Evolutionary conservation across 805 yeast genomes (phyloP).

Genomic region (Nakazawaea wyomingensis): DNA sequence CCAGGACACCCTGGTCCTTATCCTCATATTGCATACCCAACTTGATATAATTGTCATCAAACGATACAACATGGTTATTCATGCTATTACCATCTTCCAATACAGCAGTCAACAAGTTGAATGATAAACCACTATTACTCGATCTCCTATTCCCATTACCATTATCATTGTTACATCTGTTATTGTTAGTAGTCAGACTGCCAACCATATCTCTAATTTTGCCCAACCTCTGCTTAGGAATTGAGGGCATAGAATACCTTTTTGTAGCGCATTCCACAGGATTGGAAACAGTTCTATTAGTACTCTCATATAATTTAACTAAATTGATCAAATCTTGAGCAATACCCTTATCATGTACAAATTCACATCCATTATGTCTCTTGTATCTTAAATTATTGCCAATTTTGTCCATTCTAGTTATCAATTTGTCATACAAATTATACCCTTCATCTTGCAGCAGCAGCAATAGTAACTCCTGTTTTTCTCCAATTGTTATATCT

Average conservation of each 20-base stretch:
- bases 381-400: slow-evolving; percentile 1
- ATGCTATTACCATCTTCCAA: slow-evolving; percentile 2
- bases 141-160: background rate
- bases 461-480: background rate
- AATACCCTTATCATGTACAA: background rate
- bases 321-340: slow-evolving; percentile 5
- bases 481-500: background rate
- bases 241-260: slow-evolving; percentile 5
- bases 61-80: background rate
- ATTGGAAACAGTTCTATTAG: slow-evolving; percentile 1
- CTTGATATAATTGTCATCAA: slow-evolving; percentile 5
- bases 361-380: background rate
- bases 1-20: too few species aligned
- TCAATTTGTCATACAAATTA: slow-evolving; percentile 5
- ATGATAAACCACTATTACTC: slow-evolving; percentile 4
- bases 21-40: background rate
- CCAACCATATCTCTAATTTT: background rate
- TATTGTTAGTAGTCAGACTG: background rate
- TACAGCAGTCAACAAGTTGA: slow-evolving; percentile 6
- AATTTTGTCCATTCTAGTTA: slow-evolving; percentile 5
- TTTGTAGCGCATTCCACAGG: slow-evolving; percentile 4
- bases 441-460: background rate
- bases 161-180: background rate
- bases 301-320: background rate
- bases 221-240: background rate